Base-by-base conservation (phyloP, 192 early-diverging fungal species). In the Entomortierella chlamydospora region DNA sequence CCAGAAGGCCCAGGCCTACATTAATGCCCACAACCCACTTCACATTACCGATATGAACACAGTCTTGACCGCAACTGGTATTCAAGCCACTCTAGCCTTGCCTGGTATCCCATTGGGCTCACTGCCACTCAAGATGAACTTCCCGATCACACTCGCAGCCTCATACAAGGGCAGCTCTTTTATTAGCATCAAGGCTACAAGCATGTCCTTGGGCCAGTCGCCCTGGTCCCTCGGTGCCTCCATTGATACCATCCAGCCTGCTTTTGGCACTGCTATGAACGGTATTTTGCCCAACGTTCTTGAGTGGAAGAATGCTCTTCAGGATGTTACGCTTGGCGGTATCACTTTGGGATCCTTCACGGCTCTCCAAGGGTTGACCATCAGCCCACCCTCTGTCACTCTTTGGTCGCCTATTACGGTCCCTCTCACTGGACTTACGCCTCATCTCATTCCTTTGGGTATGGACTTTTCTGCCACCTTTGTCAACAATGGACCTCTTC, bases 11-110 rank as follows among this genome's bases (percentile, higher is more conserved):
- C 72, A 74, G 53, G 58, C 58, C 52, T 74, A 67, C 52, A 60
- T 74, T 67, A 73, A 73, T 57, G 62, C 71, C 72, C 57, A 67
- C 51, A 74, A 67, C 64, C 51, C 72, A 52, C 64, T 74, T n/a
- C 72, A 74, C 50, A 41, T 74, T 13, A 67, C 47, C 31, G 64
- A 67, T 30, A 56, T 74, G 58, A 74, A 74, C 72, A 74, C 72
- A 18, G 72, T 74, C 25, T 47, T 74, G 72, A 74, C 72, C 25
- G 51, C 72, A n/a, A 62, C 64, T 8, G 72, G 72, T 13, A 74
- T 74, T 51, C 64, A 74, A 30, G 72, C 64, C 18, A 62, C 72
- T 26, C 18, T 74, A 20, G 20, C 50, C 12, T 57, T 74, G 0
- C 51, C 72, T 31, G 72, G 72, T 47, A 49, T 61, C 31, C 41